phyloP scores from a whole-genome alignment of 164 flowering plant genomes.

The Stephania cephalantha region DNA sequence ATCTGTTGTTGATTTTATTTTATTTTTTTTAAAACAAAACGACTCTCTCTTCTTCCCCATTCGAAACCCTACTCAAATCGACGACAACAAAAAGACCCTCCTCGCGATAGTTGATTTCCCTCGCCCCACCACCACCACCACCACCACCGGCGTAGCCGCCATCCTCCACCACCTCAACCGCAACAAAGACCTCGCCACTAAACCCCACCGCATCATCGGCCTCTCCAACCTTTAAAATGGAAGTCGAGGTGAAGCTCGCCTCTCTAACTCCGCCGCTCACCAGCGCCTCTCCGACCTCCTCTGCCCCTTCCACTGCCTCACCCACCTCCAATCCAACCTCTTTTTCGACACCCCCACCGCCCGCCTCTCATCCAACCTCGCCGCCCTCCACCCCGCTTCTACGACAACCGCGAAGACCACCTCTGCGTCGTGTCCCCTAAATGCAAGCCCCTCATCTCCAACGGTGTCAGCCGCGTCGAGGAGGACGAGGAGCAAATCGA shows the following conservation, averaged over 20 bases:
- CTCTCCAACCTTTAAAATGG: no score
- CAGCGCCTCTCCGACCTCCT: constrained; percentile 53
- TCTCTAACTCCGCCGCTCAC: constrained; percentile 51
- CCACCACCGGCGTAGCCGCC: constrained; percentile 22
- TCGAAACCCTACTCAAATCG: no score
- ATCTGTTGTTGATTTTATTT: no score
- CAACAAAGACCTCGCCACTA: constrained; percentile 15
- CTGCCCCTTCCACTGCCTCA: constrained; percentile 47
- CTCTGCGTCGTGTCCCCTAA: constrained; percentile 60
- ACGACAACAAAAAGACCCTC: no score
- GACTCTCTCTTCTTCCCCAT: no score
- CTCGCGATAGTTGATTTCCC: no score
- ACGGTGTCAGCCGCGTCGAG: constrained; percentile 63
- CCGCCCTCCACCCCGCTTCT: constrained; percentile 74
- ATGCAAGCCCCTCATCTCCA: constrained; percentile 38
- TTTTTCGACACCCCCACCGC: constrained; percentile 50
- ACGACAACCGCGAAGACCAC: constrained; percentile 44
- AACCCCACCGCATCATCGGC: no score
- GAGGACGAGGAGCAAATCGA: constrained; percentile 64
- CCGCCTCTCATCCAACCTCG: constrained; percentile 42
- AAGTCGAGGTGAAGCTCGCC: constrained; percentile 71
- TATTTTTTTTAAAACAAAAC: no score
- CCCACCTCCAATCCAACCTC: constrained; percentile 60
- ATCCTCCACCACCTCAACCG: constrained; percentile 29
- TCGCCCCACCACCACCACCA: constrained; percentile 18